Evolutionary conservation across 768 basidiomycete species (phyloP).

Genomic region (Porphyrellus cyaneotinctus): DNA sequence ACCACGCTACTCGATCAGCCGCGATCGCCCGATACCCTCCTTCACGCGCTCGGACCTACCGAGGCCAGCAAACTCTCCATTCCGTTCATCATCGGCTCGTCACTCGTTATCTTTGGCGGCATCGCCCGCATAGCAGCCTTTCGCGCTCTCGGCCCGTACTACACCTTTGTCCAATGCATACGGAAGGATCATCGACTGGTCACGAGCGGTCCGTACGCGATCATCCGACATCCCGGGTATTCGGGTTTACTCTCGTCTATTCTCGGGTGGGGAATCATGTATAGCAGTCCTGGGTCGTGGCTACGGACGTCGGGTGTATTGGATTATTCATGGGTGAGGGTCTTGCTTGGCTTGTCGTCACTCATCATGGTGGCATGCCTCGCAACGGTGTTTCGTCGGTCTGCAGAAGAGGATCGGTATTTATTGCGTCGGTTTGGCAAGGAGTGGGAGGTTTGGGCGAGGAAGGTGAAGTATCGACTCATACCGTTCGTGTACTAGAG

Average conservation of each 20-base stretch:
- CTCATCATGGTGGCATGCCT: neutral
- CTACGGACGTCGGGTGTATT: slow-evolving; percentile 2
- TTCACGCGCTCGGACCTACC: slow-evolving; percentile 9
- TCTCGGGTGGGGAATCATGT: neutral
- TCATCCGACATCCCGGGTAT: slow-evolving; percentile 31
- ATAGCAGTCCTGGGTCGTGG: slow-evolving; percentile 1
- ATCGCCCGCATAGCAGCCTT: slow-evolving; percentile 6
- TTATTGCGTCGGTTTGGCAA: slow-evolving; percentile 15
- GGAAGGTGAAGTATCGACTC: slow-evolving; percentile 7
- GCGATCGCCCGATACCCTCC: neutral
- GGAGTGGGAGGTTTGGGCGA: slow-evolving; percentile 22
- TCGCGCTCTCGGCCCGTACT: slow-evolving; percentile 17
- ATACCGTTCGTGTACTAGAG: slow-evolving; percentile 6
- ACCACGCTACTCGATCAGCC: neutral
- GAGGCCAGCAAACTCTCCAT: slow-evolving; percentile 1
- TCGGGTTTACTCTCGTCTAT: slow-evolving; percentile 2
- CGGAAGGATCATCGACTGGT: slow-evolving; percentile 21
- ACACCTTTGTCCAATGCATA: slow-evolving; percentile 19
- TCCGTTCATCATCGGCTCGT: slow-evolving; percentile 6
- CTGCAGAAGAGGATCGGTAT: slow-evolving; percentile 19
- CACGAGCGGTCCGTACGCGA: slow-evolving; percentile 25
- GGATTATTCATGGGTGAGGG: neutral
- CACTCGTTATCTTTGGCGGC: slow-evolving; percentile 1
- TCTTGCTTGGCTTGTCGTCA: neutral
- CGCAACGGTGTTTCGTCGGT: slow-evolving; percentile 10